Base-by-base conservation (phyloP, 192 early-diverging fungal species). In the Coemansia biformis region DNA sequence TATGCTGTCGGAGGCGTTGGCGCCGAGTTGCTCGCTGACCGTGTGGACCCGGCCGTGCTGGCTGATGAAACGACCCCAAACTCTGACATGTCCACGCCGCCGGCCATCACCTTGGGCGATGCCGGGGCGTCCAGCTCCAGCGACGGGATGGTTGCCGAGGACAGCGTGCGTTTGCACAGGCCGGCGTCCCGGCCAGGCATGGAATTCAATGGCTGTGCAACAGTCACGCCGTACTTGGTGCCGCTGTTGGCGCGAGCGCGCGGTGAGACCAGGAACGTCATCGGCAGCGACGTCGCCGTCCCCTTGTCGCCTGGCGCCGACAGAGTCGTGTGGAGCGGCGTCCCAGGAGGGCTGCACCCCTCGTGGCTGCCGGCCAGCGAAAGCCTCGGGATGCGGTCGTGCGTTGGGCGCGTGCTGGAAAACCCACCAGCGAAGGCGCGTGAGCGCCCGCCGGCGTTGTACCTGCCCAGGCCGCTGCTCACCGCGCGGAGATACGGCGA, bases 251-350 rank as follows among this genome's bases (percentile, higher is more conserved):
- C 62, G 10, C 70, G 63, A 11, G 58, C 57, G 7, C 70, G 57
- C 23, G 70, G 58, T 15, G 70, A 73, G 23, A 73, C 70, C 32
- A 73, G 22, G 39, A 73, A 73, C 28, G 70, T 73, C 70, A 73
- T 61, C 10, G 69, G 69, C 29, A 30, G 29, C 8, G 29, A 30
- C 7, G 29, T 1, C 41, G 54, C 51, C 2, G 51, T 23, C 5
- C 34, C 31, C 17, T 30, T 59, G 39, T 50, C 62, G 37, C 41
- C 51, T 16, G 39, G 33, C 15, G 55, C 22, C 19, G 59, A 44
- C 30, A 53, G 39, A 7, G 54, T 38, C 28, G 47, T 37, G 15
- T 45, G 54, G 26, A 54, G 57, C 3, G 61, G 61, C 43, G 63
- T 51, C 16, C 63, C 63, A 3, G 49, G 46, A 19, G 63, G 46